Percentiles rank a stretch among this genome's conserved stretches.
phyloP scores from a whole-genome alignment of 108 stramenopile genomes.

The Stephanodiscus minutulus region DNA sequence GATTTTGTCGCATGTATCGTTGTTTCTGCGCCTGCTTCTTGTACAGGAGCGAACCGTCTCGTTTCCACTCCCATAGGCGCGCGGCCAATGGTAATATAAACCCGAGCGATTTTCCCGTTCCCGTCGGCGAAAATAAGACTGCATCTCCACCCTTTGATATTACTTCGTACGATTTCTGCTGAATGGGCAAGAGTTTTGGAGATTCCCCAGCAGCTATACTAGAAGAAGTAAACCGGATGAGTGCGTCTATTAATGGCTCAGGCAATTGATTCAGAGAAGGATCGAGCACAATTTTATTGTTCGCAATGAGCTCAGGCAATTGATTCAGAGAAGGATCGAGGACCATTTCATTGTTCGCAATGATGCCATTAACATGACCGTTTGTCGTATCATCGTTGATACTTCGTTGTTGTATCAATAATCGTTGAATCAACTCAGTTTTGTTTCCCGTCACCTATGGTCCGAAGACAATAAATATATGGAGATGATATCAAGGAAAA shows the following conservation, averaged over 20 bases:
- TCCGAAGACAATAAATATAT: not conserved
- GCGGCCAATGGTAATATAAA: slow-evolving; percentile 49
- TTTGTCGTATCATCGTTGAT: slow-evolving; percentile 2
- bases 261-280: slow-evolving; percentile 21
- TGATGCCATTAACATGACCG: not conserved
- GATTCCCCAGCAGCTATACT: not conserved
- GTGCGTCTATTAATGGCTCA: slow-evolving; percentile 19
- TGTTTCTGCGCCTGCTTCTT: slow-evolving; percentile 18
- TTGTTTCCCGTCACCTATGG: slow-evolving; percentile 27
- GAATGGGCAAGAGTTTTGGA: slow-evolving; percentile 53
- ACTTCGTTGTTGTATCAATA: slow-evolving; percentile 17
- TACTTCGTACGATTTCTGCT: slow-evolving; percentile 40
- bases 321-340: slow-evolving; percentile 11
- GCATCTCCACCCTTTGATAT: slow-evolving; percentile 53
- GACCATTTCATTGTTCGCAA: not conserved
- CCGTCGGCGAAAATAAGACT: slow-evolving; percentile 56
- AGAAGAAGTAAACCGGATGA: slow-evolving; percentile 31
- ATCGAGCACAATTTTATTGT: not conserved
- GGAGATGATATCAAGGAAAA: not conserved
- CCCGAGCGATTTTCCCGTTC: slow-evolving; percentile 53
- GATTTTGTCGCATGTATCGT: slow-evolving; percentile 22
- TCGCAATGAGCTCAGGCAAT: slow-evolving; percentile 17
- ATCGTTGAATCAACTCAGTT: slow-evolving; percentile 28
- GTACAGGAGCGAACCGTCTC: slow-evolving; percentile 30
- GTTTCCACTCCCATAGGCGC: slow-evolving; percentile 36